A percentile compares a stretch with the other conserved stretches of the same genome.
Evolutionary conservation across 2,329 filamentous ascomycete genomes (phyloP).

Genomic region (Botrytis medusae): DNA sequence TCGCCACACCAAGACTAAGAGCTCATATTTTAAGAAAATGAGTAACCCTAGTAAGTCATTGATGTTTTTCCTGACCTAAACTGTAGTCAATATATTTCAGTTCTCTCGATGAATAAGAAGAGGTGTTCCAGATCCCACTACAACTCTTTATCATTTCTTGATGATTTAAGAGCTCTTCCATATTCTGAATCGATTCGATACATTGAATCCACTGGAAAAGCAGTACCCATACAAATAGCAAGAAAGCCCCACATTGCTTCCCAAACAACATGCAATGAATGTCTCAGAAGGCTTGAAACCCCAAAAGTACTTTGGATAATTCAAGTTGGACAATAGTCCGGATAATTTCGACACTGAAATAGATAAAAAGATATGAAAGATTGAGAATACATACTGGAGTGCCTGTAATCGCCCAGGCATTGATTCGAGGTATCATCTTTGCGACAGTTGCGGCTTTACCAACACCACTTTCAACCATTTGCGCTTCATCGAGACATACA

Average conservation of each 20-base stretch:
- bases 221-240: background rate
- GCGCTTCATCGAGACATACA: constrained; percentile 74
- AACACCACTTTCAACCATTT: constrained; percentile 90
- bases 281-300: background rate
- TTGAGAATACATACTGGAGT: constrained; percentile 65
- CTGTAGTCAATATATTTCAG: background rate
- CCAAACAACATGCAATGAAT: background rate
- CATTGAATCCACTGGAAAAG: background rate
- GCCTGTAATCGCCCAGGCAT: constrained; percentile 90
- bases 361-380: background rate
- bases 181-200: background rate
- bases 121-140: background rate
- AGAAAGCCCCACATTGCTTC: background rate
- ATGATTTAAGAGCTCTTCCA: background rate
- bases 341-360: background rate
- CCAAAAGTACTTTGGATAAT: background rate
- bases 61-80: constrained; percentile 59
- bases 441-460: constrained; percentile 81
- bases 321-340: background rate
- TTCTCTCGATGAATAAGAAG: background rate
- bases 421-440: constrained; percentile 74
- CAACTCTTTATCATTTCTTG: background rate
- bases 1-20: constrained; percentile 73
- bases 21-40: constrained; percentile 76
- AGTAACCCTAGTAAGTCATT: constrained; percentile 78